Conservation (phyloP, 2,329 filamentous ascomycete genomes). For the Alternaria arbusti region DNA sequence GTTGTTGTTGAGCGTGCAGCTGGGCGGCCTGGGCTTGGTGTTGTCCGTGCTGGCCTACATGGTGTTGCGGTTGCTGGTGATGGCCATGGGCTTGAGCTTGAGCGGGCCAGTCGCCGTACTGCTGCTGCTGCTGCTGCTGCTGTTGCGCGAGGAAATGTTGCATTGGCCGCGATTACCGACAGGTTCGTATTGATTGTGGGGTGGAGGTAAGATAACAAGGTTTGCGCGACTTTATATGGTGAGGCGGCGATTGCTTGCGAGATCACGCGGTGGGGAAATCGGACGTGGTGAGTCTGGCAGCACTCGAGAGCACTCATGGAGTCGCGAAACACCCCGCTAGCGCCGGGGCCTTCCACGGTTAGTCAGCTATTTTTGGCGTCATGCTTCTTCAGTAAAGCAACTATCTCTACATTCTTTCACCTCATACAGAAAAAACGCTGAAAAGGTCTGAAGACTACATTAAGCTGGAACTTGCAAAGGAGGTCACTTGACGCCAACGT, state of each 20-base stretch:
- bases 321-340: constrained; percentile 33
- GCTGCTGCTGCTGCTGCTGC: constrained; percentile 67
- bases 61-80: constrained; percentile 50
- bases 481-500: no score
- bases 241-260: constrained; percentile 12
- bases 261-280: constrained; percentile 16
- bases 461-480: no score
- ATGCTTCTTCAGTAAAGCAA: background rate
- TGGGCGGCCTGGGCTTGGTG: constrained; percentile 53
- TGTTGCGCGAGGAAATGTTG: constrained; percentile 69
- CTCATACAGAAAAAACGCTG: background rate
- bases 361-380: background rate
- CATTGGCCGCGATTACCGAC: constrained; percentile 48
- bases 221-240: constrained; percentile 6
- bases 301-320: constrained; percentile 31
- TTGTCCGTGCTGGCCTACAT: constrained; percentile 50
- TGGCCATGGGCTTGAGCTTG: constrained; percentile 52
- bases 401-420: background rate
- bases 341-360: background rate
- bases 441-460: background rate
- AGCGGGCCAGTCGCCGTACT: constrained; percentile 55
- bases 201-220: constrained; percentile 5
- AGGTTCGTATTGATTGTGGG: constrained; percentile 13
- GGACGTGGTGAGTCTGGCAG: constrained; percentile 24
- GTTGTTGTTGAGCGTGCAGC: constrained; percentile 48